Conservation (phyloP, 306 rosid species). For the Castanopsis chinensis region DNA sequence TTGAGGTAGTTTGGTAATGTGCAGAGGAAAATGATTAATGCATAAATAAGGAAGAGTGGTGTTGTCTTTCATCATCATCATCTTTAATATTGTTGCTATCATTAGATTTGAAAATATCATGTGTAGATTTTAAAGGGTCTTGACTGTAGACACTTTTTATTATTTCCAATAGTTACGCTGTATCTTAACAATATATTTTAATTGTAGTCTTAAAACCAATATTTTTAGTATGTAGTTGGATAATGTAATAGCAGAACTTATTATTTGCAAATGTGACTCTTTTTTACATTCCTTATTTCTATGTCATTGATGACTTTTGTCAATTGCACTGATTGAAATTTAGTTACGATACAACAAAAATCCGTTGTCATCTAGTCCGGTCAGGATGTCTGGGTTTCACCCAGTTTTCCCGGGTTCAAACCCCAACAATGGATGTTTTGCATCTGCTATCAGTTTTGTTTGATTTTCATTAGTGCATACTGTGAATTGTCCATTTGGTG, state of each 20-base stretch:
- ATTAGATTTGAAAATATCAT: no score
- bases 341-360: neutral
- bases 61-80: no score
- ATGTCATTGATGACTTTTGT: neutral
- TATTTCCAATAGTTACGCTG: neutral
- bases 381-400: conserved; percentile 59
- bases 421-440: conserved; percentile 43
- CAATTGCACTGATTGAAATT: neutral
- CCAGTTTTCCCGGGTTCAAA: conserved; percentile 71
- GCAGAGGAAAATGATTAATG: no score
- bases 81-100: no score
- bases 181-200: neutral
- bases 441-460: neutral
- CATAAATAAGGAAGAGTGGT: no score
- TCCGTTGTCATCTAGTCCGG: conserved; percentile 63
- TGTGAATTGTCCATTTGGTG: neutral
- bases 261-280: neutral
- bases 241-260: neutral
- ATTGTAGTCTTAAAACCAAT: neutral
- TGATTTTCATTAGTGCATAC: neutral
- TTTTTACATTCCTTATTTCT: neutral
- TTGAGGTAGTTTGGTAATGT: no score
- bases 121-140: no score
- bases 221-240: neutral
- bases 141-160: no score